phyloP scores from a whole-genome alignment of 129 eudicot species.

The Lactuca sativa region DNA sequence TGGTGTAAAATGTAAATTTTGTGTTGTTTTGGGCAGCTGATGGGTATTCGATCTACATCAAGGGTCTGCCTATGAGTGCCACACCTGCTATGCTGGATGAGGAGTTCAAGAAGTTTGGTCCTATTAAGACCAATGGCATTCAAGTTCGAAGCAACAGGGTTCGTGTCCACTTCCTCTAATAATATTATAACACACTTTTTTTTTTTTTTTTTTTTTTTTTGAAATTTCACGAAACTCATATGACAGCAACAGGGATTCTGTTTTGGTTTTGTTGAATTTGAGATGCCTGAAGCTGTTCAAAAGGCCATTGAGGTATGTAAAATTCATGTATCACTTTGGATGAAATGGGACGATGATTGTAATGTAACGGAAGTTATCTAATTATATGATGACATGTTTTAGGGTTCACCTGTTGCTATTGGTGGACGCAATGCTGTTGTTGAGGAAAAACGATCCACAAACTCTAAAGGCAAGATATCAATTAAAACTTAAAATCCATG shows the following conservation, averaged over 20 bases:
- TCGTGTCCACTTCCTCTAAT: constrained; percentile 17
- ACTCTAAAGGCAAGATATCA: constrained; percentile 56
- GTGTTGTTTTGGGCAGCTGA: constrained; percentile 49
- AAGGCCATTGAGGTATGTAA: constrained; percentile 82
- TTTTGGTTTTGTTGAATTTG: constrained; percentile 98
- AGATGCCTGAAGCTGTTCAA: constrained; percentile 68
- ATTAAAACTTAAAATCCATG: no score
- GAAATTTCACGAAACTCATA: constrained; percentile 22
- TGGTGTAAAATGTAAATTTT: not conserved
- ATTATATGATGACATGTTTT: constrained; percentile 19
- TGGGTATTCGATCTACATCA: constrained; percentile 65
- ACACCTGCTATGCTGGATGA: constrained; percentile 60
- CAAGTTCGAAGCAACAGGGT: constrained; percentile 89
- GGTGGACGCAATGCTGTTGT: constrained; percentile 64
- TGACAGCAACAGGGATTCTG: constrained; percentile 79
- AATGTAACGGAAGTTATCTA: not conserved
- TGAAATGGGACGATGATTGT: not conserved
- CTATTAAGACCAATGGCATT: constrained; percentile 75
- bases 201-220: not conserved
- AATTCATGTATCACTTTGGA: not conserved
- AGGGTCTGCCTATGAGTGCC: constrained; percentile 68
- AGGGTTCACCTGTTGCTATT: constrained; percentile 79
- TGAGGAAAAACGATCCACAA: constrained; percentile 85
- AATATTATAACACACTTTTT: not conserved
- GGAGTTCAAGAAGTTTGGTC: constrained; percentile 71